Evolutionary conservation across 345 rosid genomes (phyloP).

Genomic region (Ceriops tagal): DNA sequence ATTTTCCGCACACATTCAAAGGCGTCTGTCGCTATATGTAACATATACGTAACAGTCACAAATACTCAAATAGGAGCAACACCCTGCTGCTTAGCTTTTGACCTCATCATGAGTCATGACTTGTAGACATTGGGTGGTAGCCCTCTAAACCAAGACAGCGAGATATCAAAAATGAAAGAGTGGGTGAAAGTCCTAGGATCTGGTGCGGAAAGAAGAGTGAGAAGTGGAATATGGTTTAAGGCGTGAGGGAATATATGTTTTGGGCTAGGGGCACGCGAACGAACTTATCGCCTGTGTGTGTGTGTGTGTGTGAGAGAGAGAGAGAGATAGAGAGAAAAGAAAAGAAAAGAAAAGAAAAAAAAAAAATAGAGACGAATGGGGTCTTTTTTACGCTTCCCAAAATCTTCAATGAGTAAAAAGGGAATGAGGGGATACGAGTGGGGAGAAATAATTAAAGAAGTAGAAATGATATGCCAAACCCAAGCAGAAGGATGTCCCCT

Average conservation of each 20-base stretch:
- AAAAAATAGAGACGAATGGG: conserved; percentile 13
- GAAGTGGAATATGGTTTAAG: conserved; percentile 26
- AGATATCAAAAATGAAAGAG: not conserved
- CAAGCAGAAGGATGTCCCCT: conserved; percentile 53
- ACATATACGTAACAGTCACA: not conserved
- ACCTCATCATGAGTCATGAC: conserved; percentile 11
- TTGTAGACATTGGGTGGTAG: not conserved
- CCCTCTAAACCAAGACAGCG: not conserved
- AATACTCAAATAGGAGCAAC: not conserved
- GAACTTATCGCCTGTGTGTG: conserved; percentile 45
- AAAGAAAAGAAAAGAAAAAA: conserved; percentile 8
- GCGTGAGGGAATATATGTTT: conserved; percentile 52
- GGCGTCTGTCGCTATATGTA: not conserved
- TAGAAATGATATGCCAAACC: conserved; percentile 29
- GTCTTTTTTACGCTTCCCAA: conserved; percentile 44
- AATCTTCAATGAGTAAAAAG: conserved; percentile 20
- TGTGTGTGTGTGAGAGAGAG: conserved; percentile 19
- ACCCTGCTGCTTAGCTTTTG: conserved; percentile 25
- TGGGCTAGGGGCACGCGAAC: conserved; percentile 54
- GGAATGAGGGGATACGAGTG: not conserved
- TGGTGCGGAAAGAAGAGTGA: conserved; percentile 28
- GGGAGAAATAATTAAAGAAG: not conserved
- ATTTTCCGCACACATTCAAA: conserved; percentile 1
- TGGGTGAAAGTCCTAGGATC: conserved; percentile 33
- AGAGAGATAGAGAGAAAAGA: not conserved